These are phyloP conservation scores for Rhizophora mangle DNA, from an alignment of 345 rosid genomes.

Conservation along the genomic window DNA sequence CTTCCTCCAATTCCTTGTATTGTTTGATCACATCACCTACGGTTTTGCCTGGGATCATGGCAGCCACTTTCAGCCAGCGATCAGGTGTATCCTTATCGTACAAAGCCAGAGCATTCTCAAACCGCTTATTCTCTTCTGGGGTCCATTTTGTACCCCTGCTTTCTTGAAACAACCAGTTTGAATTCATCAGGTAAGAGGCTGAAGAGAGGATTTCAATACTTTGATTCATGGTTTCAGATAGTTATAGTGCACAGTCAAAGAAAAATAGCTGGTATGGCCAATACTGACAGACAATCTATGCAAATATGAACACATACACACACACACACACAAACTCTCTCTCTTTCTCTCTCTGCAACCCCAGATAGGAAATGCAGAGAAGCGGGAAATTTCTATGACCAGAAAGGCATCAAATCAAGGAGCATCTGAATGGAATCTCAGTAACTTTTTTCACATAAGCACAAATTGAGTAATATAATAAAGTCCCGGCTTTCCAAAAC, in stretches of 20 bases:
- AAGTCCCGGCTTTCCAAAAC: constrained; percentile 44
- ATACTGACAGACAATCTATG: background rate
- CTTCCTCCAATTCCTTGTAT: constrained; percentile 87
- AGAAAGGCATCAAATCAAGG: constrained; percentile 36
- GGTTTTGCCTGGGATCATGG: constrained; percentile 91
- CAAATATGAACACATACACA: background rate
- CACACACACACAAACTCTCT: background rate
- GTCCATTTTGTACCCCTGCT: constrained; percentile 71
- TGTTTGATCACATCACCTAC: constrained; percentile 87
- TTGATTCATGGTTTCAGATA: constrained; percentile 45
- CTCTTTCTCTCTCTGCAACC: constrained; percentile 33
- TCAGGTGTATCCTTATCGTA: constrained; percentile 90
- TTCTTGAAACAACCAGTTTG: constrained; percentile 83
- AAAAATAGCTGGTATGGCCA: constrained; percentile 21
- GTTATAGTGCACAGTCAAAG: constrained; percentile 11
- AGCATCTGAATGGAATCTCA: constrained; percentile 56
- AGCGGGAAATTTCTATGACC: constrained; percentile 27
- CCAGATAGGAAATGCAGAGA: constrained; percentile 38
- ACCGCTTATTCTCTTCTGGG: constrained; percentile 83
- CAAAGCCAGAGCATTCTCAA: constrained; percentile 85
- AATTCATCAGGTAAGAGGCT: constrained; percentile 55
- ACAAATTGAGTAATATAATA: constrained; percentile 53
- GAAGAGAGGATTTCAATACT: constrained; percentile 69
- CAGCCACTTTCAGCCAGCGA: constrained; percentile 81
- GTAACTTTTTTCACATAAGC: constrained; percentile 32